A percentile compares a stretch with the other conserved stretches of the same genome.
These are phyloP conservation scores for Daldinia childiae DNA, from an alignment of 495 filamentous ascomycete genomes.

Conservation along the genomic window DNA sequence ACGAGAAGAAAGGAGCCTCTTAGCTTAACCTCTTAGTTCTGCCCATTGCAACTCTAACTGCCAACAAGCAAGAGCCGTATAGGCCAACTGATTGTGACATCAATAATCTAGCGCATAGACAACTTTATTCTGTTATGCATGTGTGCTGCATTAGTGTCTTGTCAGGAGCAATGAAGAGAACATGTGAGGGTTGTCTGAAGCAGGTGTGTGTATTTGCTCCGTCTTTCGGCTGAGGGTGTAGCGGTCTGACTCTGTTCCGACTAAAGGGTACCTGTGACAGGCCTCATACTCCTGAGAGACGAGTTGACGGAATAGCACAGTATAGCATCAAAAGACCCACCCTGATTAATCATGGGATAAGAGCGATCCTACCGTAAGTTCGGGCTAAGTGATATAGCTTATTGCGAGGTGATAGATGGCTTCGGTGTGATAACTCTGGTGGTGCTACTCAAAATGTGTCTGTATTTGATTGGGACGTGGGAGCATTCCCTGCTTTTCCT, in stretches of 20 bases:
- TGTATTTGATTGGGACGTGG: constrained; percentile 30
- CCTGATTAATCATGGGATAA: constrained; percentile 9
- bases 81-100: constrained; percentile 30
- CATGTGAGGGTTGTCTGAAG: constrained; percentile 4
- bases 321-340: background rate
- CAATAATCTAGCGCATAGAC: background rate
- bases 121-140: constrained; percentile 11
- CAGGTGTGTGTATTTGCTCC: background rate
- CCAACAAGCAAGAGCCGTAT: constrained; percentile 23
- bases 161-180: constrained; percentile 21
- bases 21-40: background rate
- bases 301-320: background rate
- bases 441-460: constrained; percentile 25
- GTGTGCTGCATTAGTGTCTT: constrained; percentile 27
- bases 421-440: constrained; percentile 11
- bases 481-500: constrained; percentile 5
- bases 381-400: constrained; percentile 11
- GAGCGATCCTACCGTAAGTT: constrained; percentile 10
- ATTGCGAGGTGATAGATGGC: background rate
- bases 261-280: background rate
- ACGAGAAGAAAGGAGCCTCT: background rate
- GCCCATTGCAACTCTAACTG: constrained; percentile 5
- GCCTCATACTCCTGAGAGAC: background rate
- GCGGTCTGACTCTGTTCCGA: background rate
- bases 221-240: background rate